These are phyloP conservation scores for Verticillium tricorpus DNA, from an alignment of 2,329 filamentous ascomycete genomes.

Conservation along the genomic window DNA sequence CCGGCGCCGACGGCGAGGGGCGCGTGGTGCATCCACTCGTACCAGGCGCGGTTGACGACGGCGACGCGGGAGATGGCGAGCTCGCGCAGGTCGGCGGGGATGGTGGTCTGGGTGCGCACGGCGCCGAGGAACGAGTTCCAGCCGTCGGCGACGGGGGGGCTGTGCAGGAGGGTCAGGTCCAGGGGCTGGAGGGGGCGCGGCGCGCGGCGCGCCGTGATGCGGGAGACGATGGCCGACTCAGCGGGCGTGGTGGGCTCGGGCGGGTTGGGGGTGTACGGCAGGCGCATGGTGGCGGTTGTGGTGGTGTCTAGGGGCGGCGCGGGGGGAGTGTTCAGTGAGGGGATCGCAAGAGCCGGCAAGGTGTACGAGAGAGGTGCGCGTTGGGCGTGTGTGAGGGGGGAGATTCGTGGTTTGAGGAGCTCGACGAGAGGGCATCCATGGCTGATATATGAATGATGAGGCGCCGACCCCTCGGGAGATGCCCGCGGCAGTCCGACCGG, in stretches of 20 bases:
- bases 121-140: conserved; percentile 68
- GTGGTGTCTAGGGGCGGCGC: background rate
- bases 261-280: conserved; percentile 59
- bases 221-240: conserved; percentile 54
- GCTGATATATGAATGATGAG: background rate
- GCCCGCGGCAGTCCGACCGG: background rate
- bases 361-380: too few relatives aligned
- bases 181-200: conserved; percentile 69
- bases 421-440: background rate
- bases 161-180: conserved; percentile 73
- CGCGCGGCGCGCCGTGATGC: conserved; percentile 60
- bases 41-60: conserved; percentile 75
- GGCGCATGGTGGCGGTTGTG: conserved; percentile 48
- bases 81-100: conserved; percentile 61
- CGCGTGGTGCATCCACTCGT: conserved; percentile 78
- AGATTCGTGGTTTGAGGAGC: too few relatives aligned
- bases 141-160: conserved; percentile 69
- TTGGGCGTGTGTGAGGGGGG: background rate
- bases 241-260: conserved; percentile 37
- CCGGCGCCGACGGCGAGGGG: conserved; percentile 60
- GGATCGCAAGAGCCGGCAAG: background rate
- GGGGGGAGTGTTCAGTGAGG: background rate
- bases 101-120: conserved; percentile 47
- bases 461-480: background rate
- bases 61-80: conserved; percentile 78